A percentile compares a stretch with the other conserved stretches of the same genome.
phyloP scores from a whole-genome alignment of 306 rosid species.

The Vicia faba region DNA sequence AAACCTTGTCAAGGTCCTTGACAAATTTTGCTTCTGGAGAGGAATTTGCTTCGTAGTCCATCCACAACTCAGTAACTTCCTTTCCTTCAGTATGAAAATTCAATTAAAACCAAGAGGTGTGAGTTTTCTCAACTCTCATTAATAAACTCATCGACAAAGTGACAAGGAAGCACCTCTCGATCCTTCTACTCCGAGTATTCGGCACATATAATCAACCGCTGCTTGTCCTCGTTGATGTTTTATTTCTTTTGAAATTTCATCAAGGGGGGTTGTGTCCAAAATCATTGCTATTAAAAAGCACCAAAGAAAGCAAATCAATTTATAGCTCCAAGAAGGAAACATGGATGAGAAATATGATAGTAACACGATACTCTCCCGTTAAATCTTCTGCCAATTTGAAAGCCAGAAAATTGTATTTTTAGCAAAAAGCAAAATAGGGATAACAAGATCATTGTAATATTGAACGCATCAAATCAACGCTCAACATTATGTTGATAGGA shows the following conservation, averaged over 20 bases:
- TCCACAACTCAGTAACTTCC: slow-evolving; percentile 83
- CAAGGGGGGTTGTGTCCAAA: slow-evolving; percentile 81
- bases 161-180: slow-evolving; percentile 56
- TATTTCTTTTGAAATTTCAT: slow-evolving; percentile 72
- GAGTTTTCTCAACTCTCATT: slow-evolving; percentile 13
- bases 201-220: slow-evolving; percentile 85
- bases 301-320: slow-evolving; percentile 6
- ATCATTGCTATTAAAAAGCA: slow-evolving; percentile 67
- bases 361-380: neutral
- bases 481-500: neutral
- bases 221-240: slow-evolving; percentile 65
- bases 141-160: slow-evolving; percentile 25
- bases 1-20: slow-evolving; percentile 88
- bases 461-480: slow-evolving; percentile 15
- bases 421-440: neutral
- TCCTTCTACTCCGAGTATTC: slow-evolving; percentile 89
- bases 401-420: neutral
- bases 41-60: slow-evolving; percentile 78
- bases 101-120: slow-evolving; percentile 34
- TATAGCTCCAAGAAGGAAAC: neutral
- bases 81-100: slow-evolving; percentile 51
- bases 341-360: neutral
- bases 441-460: neutral
- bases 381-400: slow-evolving; percentile 27
- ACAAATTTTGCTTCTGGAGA: slow-evolving; percentile 89